Evolutionary conservation across 257 asterid genomes (phyloP).

Genomic region (Solanum gracilifrons): DNA sequence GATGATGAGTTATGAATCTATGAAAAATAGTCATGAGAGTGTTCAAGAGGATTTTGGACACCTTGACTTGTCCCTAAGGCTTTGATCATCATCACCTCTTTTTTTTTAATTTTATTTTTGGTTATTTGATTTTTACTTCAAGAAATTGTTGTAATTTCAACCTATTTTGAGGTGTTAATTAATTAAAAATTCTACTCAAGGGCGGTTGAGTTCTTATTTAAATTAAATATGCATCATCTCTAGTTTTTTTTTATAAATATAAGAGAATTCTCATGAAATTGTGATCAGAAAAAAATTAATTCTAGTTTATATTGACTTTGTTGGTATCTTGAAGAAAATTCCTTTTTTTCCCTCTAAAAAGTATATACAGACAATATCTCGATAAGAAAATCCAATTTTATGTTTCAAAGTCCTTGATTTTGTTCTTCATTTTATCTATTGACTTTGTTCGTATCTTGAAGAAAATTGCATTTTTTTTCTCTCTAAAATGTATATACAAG

Average conservation of each 20-base stretch:
- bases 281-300: neutral
- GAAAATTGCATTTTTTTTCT: neutral
- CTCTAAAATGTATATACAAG: neutral
- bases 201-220: neutral
- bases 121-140: neutral
- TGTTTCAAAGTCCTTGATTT: neutral
- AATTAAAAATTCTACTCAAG: neutral
- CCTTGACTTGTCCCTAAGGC: constrained; percentile 61
- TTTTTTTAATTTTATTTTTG: neutral
- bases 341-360: neutral
- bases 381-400: neutral
- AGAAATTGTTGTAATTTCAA: neutral
- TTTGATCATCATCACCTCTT: constrained; percentile 14
- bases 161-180: neutral
- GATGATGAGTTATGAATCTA: constrained; percentile 11
- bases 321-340: neutral
- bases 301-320: neutral
- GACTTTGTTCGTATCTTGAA: neutral
- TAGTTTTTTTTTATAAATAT: neutral
- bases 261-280: neutral
- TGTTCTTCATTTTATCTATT: neutral
- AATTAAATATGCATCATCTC: neutral
- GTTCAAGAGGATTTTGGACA: constrained; percentile 48
- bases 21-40: constrained; percentile 16
- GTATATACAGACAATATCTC: neutral